A percentile compares a stretch with the other conserved stretches of the same genome.
Evolutionary conservation across 257 asterid species (phyloP).

Genomic region (Paraleonurus japonicus): DNA sequence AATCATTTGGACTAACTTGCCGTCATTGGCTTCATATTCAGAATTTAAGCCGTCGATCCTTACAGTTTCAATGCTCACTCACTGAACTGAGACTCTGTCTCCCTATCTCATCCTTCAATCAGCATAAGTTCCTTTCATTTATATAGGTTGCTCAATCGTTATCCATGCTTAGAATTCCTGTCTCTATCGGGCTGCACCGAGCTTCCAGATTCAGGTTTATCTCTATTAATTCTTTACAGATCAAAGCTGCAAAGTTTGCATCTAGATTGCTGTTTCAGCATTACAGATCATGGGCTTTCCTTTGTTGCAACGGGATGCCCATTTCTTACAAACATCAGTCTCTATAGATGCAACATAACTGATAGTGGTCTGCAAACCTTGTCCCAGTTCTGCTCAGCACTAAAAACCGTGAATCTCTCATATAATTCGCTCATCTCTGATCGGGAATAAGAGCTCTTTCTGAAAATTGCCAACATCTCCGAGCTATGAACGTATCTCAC

Average conservation of each 20-base stretch:
- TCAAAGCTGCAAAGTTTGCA: conserved; percentile 39
- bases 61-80: conserved; percentile 62
- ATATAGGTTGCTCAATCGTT: conserved; percentile 48
- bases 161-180: conserved; percentile 45
- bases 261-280: conserved; percentile 61
- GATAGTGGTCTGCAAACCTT: conserved; percentile 53
- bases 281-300: conserved; percentile 52
- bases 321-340: conserved; percentile 50
- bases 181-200: conserved; percentile 69
- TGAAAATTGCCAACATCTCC: conserved; percentile 44
- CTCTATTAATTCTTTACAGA: conserved; percentile 41
- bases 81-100: conserved; percentile 30
- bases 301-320: conserved; percentile 56
- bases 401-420: conserved; percentile 61
- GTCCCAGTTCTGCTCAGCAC: conserved; percentile 40
- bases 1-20: conserved; percentile 71
- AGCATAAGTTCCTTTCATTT: conserved; percentile 43
- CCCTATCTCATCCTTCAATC: conserved; percentile 37
- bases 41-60: conserved; percentile 53
- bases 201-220: conserved; percentile 58
- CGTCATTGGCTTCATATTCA: conserved; percentile 65
- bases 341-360: conserved; percentile 63
- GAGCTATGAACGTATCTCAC: conserved; percentile 51
- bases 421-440: conserved; percentile 57
- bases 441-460: conserved; percentile 48